phyloP scores from a whole-genome alignment of 805 yeast species.

The Cyberlindnera maritima region DNA sequence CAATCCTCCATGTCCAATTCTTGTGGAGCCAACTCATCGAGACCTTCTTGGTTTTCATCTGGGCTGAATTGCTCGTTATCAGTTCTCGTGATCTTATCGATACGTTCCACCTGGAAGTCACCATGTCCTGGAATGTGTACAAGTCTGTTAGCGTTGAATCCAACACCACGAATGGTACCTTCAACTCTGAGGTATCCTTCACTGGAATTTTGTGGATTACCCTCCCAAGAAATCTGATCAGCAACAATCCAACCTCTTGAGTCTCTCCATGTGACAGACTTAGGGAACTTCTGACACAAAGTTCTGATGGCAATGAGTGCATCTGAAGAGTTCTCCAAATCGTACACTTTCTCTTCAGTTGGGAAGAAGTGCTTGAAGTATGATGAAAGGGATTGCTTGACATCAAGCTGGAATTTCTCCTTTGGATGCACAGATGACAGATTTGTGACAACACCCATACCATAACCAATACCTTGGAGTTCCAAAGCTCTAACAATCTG shows the following conservation, averaged over 20 bases:
- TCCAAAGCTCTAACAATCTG: constrained; percentile 84
- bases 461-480: constrained; percentile 87
- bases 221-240: constrained; percentile 50
- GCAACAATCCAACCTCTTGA: constrained; percentile 85
- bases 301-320: constrained; percentile 69
- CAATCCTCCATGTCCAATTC: constrained; percentile 47
- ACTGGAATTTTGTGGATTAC: constrained; percentile 26
- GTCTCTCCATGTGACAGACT: constrained; percentile 87
- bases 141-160: constrained; percentile 72
- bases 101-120: constrained; percentile 72
- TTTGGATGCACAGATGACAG: constrained; percentile 64
- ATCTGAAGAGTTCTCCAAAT: constrained; percentile 66
- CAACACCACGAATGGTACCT: constrained; percentile 86
- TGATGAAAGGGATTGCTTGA: constrained; percentile 59
- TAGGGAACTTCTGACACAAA: constrained; percentile 84
- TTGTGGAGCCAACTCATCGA: constrained; percentile 59
- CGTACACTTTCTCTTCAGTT: constrained; percentile 70
- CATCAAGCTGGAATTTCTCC: constrained; percentile 72
- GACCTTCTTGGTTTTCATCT: constrained; percentile 47
- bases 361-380: constrained; percentile 79
- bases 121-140: constrained; percentile 90
- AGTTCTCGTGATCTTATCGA: constrained; percentile 48
- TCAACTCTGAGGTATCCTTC: constrained; percentile 54
- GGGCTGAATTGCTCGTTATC: constrained; percentile 32
- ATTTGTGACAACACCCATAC: constrained; percentile 76